Conservation (phyloP, 768 basidiomycete genomes). For the Leucosporidium scottii region DNA sequence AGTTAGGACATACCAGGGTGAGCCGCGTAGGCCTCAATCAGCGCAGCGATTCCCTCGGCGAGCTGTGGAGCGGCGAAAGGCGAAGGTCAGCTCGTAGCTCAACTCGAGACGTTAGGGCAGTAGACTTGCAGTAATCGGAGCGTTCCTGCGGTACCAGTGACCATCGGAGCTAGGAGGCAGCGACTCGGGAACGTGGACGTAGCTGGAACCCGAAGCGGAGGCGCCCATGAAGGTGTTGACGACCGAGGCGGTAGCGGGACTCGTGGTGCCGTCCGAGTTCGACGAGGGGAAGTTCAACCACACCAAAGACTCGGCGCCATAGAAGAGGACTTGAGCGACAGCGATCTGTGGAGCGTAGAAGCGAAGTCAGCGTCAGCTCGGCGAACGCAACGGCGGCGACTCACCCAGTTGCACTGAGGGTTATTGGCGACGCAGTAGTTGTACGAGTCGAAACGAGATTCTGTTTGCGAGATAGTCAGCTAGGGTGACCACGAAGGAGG, state of each 20-base stretch:
- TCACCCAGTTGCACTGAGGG: not conserved
- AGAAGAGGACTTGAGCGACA: too few relatives aligned
- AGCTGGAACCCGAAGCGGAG: not conserved
- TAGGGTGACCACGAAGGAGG: too few relatives aligned
- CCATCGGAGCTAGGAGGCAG: not conserved
- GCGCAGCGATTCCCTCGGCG: too few relatives aligned
- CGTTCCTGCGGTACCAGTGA: not conserved
- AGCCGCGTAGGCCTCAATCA: too few relatives aligned
- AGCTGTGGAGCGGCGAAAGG: too few relatives aligned
- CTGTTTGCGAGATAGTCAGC: too few relatives aligned
- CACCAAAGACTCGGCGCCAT: not conserved
- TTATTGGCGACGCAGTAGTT: not conserved
- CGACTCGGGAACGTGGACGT: not conserved
- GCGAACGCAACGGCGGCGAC: not conserved
- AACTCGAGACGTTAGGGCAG: not conserved
- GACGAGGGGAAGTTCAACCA: not conserved
- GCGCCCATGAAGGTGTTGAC: not conserved
- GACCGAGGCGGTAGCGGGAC: not conserved
- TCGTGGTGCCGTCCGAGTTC: not conserved
- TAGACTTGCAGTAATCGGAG: not conserved
- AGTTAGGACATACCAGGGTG: too few relatives aligned
- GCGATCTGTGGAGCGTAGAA: too few relatives aligned
- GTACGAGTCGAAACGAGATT: not conserved
- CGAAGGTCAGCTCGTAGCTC: too few relatives aligned
- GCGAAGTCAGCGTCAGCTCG: not conserved